Evolutionary conservation across 2,329 filamentous ascomycete species (phyloP), one percentile per base, ranked within the genome.

Genomic region (Venturia asperata): DNA sequence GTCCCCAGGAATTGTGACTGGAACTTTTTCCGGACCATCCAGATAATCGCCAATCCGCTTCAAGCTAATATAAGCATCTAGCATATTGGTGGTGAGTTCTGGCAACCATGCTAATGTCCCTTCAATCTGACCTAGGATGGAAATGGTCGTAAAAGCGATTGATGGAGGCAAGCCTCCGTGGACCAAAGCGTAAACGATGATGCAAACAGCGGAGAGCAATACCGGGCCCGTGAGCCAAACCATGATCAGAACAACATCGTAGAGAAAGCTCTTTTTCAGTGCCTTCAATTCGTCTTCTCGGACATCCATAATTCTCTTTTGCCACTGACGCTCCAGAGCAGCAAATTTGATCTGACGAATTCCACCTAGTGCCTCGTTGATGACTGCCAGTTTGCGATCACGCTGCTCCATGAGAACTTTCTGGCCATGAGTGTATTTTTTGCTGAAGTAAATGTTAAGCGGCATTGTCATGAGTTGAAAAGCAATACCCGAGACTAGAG

Each of bases 281-380:
- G 84, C 84, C 5, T 76, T 74, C 11, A 93, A 80, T 72, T 93
- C 90, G 60, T 81, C 83, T 55, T 86, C 82, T 70, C 90, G 81
- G 9, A 87, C 83, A 67, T 82, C 74, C 67, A 81, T 75, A 72
- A 94, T 89, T 67, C 87, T 88, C 19, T 81, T 79, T 72, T 91
- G 85, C 90, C 90, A 93, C 69, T 89, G 85, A 24, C 79, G 77
- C 73, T 93, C 90, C 1, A 91, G 76, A 0, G 90, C 90, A 0
- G 89, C 89, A 70, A 93, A 92, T 71, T 94, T 94, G 77, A 94
- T 91, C 74, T 94, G 90, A 1, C 89, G 84, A 68, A 93, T 92
- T 9, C 90, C 90, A 69, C 89, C 84, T 1, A 94, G 77, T 0
- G 87, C 88, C 74, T 94, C 90, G 0, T 89, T 89, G 39, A 94